Conservation (phyloP, 1,284 basidiomycete species). For the Vanrija sp. region DNA sequence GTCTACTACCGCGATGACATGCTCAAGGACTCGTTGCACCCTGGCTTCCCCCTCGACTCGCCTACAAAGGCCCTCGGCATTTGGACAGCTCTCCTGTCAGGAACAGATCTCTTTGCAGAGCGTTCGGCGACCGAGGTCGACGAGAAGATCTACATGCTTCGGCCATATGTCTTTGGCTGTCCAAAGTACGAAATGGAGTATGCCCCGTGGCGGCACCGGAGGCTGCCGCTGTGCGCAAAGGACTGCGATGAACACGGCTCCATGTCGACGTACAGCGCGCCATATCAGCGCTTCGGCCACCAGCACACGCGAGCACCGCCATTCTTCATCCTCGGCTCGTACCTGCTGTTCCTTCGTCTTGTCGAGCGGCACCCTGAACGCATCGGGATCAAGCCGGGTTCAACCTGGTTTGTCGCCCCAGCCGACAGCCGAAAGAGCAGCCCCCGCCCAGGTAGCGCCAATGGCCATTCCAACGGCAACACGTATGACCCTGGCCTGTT, state of each 20-base stretch:
- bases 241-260: constrained; percentile 23
- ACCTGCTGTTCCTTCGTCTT: constrained; percentile 36
- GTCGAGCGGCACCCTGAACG: constrained; percentile 38
- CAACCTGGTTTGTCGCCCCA: too few species aligned
- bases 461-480: too few species aligned
- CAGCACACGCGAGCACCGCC: constrained; percentile 39
- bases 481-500: constrained; percentile 22
- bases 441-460: too few species aligned
- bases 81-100: constrained; percentile 38
- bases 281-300: constrained; percentile 42
- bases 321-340: constrained; percentile 31
- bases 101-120: constrained; percentile 27
- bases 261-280: constrained; percentile 24
- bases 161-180: constrained; percentile 54
- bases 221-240: constrained; percentile 39
- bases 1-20: constrained; percentile 45
- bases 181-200: constrained; percentile 52
- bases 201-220: constrained; percentile 50
- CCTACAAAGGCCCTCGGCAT: constrained; percentile 38
- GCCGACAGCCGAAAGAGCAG: too few species aligned
- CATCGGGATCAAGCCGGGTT: constrained; percentile 20
- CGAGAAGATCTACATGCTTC: constrained; percentile 53
- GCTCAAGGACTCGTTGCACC: constrained; percentile 44
- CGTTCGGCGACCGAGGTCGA: constrained; percentile 50
- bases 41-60: constrained; percentile 47